These are phyloP conservation scores for Lactarius sp. DNA, from an alignment of 768 basidiomycete species.

Conservation along the genomic window DNA sequence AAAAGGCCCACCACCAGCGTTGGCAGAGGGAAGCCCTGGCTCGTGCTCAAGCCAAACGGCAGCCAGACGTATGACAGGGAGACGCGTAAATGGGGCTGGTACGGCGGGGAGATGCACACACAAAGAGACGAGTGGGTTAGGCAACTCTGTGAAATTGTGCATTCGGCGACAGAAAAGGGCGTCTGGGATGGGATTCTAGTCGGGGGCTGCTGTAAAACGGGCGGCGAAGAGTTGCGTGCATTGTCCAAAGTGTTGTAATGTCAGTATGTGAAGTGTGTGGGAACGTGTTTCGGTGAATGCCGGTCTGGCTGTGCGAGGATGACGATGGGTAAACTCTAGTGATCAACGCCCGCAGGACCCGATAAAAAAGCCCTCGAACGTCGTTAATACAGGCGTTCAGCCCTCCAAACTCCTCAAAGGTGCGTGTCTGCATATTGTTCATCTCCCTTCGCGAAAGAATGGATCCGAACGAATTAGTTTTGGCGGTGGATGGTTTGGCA, in stretches of 20 bases:
- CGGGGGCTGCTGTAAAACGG: conserved; percentile 68
- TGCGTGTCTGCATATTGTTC: conserved; percentile 33
- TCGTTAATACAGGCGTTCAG: conserved; percentile 39
- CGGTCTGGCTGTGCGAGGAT: conserved; percentile 10
- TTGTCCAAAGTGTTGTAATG: background rate
- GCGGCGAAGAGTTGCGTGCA: conserved; percentile 45
- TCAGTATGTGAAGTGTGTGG: background rate
- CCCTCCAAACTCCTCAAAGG: conserved; percentile 37
- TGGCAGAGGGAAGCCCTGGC: conserved; percentile 39
- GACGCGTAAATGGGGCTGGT: conserved; percentile 41
- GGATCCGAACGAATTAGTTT: conserved; percentile 26
- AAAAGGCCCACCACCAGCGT: conserved; percentile 3
- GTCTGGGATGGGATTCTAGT: conserved; percentile 51
- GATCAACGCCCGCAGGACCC: conserved; percentile 21
- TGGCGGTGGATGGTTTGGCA: conserved; percentile 36
- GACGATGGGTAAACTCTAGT: conserved; percentile 12
- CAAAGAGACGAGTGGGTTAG: conserved; percentile 36
- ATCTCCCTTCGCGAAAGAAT: conserved; percentile 29
- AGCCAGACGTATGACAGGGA: conserved; percentile 50
- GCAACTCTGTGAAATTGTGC: conserved; percentile 30
- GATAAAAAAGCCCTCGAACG: conserved; percentile 28
- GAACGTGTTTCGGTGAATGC: conserved; percentile 11
- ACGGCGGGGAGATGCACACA: conserved; percentile 7
- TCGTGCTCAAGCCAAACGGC: conserved; percentile 73
- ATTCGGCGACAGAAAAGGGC: conserved; percentile 22